Percentiles rank a stretch among this genome's conserved stretches.
Conservation (phyloP, 305 asterid species). For the Fraxinus angustifolia region DNA sequence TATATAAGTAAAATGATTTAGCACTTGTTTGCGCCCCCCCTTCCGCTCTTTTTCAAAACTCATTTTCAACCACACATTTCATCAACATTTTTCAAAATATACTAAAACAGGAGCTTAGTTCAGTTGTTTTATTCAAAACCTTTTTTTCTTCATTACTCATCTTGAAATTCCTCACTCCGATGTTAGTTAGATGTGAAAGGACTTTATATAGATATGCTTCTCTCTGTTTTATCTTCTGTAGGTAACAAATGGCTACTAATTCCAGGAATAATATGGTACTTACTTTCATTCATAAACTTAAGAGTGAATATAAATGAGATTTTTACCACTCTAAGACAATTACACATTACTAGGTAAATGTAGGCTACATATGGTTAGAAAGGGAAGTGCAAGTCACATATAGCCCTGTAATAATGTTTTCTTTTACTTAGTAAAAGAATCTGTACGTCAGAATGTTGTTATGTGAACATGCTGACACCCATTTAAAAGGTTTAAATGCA, state of each 20-base stretch:
- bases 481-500: constrained; percentile 5
- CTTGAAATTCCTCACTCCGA: background rate
- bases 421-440: background rate
- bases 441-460: background rate
- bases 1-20: background rate
- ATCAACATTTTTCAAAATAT: too few species aligned
- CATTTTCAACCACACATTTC: background rate
- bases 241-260: background rate
- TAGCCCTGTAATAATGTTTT: background rate
- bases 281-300: background rate
- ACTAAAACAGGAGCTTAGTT: background rate
- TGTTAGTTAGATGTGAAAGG: background rate
- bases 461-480: background rate
- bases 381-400: background rate
- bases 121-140: background rate
- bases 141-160: background rate
- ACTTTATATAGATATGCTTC: background rate
- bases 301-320: background rate
- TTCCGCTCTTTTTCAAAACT: background rate
- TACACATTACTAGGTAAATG: background rate
- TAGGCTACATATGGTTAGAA: background rate
- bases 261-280: background rate
- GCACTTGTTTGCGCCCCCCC: background rate
- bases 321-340: background rate
- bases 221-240: background rate